Evolutionary conservation across 208 protist species (phyloP), one percentile per base, ranked within the genome.

Genomic region (Leishmania gerbilli): DNA sequence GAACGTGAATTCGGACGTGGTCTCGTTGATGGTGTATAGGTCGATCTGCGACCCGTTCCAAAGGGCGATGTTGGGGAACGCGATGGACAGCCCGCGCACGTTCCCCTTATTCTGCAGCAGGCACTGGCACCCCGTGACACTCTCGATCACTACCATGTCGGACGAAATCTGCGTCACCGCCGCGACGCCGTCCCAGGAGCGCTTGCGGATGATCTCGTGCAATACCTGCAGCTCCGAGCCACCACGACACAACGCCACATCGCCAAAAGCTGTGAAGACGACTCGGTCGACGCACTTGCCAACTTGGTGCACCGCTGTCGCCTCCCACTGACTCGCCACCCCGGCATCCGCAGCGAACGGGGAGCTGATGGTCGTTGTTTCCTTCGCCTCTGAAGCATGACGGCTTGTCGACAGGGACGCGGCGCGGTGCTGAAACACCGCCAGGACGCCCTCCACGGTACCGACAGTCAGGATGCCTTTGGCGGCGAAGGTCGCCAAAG

Each of bases 1-100:
- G 37, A 93, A 85, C 55, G 91, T 86, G 27, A 91, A 90, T 58
- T 88, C 88, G 13, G 92, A 97, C 3, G 90, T 95, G 34, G 89
- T 75, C 81, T 97, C 93, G 88, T 97, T 94, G 79, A 98, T 95
- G 64, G 90, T 91, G 86, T 96, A 98, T 27, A 98, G 74, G 76
- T 96, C 93, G 68, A 98, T 96, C 84, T 96, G 90, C 31, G 88
- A 88, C 49, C 93, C 95, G 74, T 89, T 95, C 93, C 94, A 98
- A n/a, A 97, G 80, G 15, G 91, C 93, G 74, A 98, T 95, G 76
- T 93, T 90, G 5, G 95, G 93, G 76, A 96, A 96, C 19, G 90
- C 86, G 58, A 97, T 89, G 56, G 92, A 95, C 34, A 98, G 53
- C 34, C 93, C 96, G 53, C 90, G 87, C 74, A 98, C 88, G 72